Base-by-base conservation (phyloP, 208 protist genomes). In the Trypanosoma melophagium region DNA sequence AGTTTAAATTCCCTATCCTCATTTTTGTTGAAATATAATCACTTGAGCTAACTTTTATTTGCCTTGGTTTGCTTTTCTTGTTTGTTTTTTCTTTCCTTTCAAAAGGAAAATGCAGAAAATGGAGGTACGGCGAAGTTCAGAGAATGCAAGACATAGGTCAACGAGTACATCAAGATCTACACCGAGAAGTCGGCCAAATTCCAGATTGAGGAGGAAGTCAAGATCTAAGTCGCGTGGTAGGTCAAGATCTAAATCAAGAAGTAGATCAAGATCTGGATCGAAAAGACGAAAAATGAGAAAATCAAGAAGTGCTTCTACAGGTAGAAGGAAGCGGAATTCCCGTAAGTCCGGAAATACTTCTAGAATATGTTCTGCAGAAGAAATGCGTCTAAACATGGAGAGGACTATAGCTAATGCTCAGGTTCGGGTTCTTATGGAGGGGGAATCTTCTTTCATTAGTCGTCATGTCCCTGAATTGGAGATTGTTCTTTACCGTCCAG, bases 401-500 rank as follows among this genome's bases (percentile, higher is more conserved):
- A 60, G 28, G 7, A 4, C 40, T 21, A 9, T 22, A 22, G 28
- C 16, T 19, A 19, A 25, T 31, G 65, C 60, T 54, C 47, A 63
- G 7, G 41, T 74, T 52, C 52, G 59, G 49, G 72, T 94, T 63
- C 72, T 94, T 74, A 74, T 70, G 42, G 64, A 76, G 0, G 86
- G 86, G 0, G 83, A 94, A 65, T 84, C 83, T 19, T 81, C 78
- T 35, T 71, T 86, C 53, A 69, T 94, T 17, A 76, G 75, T 19
- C 69, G 71, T 38, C 74, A 83, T 21, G 71, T 79, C 17, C 69
- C 60, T 21, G 86, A 91, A 58, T 71, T 94, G n/a, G 86, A 94
- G 64, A 78, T 94, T 19, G 66, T 83, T n/a, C 74, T 94, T 17
- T 94, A 84, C 60, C 83, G 89, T 16, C 78, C 85, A 14, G 51